phyloP scores from a whole-genome alignment of 805 yeast species.

The Saccharomycopsis selenospora region DNA sequence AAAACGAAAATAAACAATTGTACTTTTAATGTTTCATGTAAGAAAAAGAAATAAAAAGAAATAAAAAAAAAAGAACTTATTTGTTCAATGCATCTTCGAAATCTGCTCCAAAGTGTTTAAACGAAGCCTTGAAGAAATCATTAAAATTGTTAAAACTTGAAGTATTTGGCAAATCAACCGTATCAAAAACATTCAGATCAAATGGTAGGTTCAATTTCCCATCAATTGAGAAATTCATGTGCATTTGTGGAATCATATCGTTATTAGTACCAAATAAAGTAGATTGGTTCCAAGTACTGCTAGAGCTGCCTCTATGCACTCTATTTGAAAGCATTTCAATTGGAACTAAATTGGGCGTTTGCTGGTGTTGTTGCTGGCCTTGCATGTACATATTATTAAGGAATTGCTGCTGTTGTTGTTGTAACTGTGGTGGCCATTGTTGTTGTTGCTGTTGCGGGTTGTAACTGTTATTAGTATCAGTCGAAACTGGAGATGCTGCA shows the following conservation, averaged over 20 bases:
- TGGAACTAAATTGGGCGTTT: not conserved
- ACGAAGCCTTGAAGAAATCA: constrained; percentile 13
- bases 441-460: too few species aligned
- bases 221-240: constrained; percentile 2
- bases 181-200: constrained; percentile 10
- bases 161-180: constrained; percentile 11
- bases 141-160: constrained; percentile 9
- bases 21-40: too few species aligned
- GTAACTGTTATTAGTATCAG: not conserved
- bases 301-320: constrained; percentile 2
- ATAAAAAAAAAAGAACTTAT: too few species aligned
- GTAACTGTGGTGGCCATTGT: not conserved
- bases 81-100: too few species aligned
- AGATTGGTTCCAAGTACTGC: not conserved
- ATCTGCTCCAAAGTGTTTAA: too few species aligned
- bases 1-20: too few species aligned
- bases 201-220: constrained; percentile 1
- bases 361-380: not conserved
- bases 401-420: not conserved
- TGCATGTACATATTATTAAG: too few species aligned
- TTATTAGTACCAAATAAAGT: not conserved
- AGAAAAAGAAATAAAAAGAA: too few species aligned
- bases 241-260: constrained; percentile 1
- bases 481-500: not conserved
- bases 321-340: constrained; percentile 4